Percentiles rank a stretch among this genome's conserved stretches.
Evolutionary conservation across 345 rosid species (phyloP).

Genomic region (Pistacia atlantica): DNA sequence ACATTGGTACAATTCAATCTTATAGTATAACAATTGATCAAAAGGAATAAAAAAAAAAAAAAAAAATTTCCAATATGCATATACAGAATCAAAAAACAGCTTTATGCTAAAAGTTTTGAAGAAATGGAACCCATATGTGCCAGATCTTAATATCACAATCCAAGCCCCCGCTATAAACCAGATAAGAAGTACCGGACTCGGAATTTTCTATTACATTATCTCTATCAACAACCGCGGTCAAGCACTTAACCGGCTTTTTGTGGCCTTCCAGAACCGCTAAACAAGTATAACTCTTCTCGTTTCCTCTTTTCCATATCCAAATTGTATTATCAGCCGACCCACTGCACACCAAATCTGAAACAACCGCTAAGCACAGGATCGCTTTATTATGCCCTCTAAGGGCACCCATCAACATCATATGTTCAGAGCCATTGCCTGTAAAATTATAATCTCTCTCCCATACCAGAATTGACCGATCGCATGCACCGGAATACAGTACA

Average conservation of each 20-base stretch:
- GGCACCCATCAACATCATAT: conserved; percentile 62
- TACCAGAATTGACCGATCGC: conserved; percentile 73
- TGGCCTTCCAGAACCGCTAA: conserved; percentile 67
- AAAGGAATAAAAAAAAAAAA: background rate
- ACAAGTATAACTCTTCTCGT: conserved; percentile 44
- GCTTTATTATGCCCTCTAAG: conserved; percentile 74
- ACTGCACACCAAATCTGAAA: conserved; percentile 54
- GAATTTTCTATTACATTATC: conserved; percentile 17
- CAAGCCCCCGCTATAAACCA: conserved; percentile 73
- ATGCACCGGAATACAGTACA: conserved; percentile 74
- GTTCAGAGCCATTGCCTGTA: conserved; percentile 18
- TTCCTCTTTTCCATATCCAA: conserved; percentile 65
- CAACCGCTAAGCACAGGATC: conserved; percentile 61
- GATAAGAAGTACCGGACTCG: conserved; percentile 28
- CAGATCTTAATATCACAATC: conserved; percentile 62
- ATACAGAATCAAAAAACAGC: background rate
- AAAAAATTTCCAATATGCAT: background rate
- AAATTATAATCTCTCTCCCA: conserved; percentile 49
- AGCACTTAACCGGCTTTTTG: conserved; percentile 62
- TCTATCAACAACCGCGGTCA: conserved; percentile 34
- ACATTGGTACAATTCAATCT: conserved; percentile 4
- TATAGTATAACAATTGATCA: background rate
- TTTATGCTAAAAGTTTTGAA: background rate
- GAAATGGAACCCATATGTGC: conserved; percentile 30
- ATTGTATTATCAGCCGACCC: conserved; percentile 72